Conservation (phyloP, 306 rosid species). For the Lathyrus tuberosus region DNA sequence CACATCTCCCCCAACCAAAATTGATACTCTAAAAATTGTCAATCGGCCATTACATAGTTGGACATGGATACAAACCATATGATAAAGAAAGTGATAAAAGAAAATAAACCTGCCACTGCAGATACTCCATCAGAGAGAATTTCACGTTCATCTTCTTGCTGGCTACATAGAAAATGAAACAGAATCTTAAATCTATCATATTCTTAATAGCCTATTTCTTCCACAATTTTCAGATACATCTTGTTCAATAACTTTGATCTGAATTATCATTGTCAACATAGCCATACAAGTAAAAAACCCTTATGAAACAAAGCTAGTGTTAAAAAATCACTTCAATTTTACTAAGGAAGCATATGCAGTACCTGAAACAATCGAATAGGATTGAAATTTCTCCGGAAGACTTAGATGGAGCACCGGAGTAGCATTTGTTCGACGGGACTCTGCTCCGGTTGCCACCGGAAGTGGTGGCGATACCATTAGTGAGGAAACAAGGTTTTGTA, state of each 20-base stretch:
- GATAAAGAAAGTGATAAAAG: slow-evolving; percentile 40
- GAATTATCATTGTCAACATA: background rate
- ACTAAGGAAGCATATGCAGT: no score
- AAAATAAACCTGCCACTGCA: slow-evolving; percentile 69
- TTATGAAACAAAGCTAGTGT: background rate
- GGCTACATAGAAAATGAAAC: slow-evolving; percentile 48
- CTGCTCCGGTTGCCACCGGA: background rate
- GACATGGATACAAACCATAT: background rate
- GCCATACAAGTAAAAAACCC: background rate
- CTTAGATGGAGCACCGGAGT: background rate
- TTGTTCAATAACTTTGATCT: slow-evolving; percentile 7
- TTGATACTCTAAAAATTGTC: slow-evolving; percentile 4
- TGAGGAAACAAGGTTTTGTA: slow-evolving; percentile 33
- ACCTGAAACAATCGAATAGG: slow-evolving; percentile 60
- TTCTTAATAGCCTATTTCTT: slow-evolving; percentile 5
- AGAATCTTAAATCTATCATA: background rate
- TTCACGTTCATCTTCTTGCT: slow-evolving; percentile 62
- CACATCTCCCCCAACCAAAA: slow-evolving; percentile 27
- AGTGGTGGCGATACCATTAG: background rate
- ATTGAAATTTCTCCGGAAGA: slow-evolving; percentile 51
- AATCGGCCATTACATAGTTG: background rate
- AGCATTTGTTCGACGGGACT: slow-evolving; percentile 23
- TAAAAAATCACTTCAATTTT: background rate
- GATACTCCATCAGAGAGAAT: slow-evolving; percentile 51
- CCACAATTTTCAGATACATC: slow-evolving; percentile 12